Percentiles rank a stretch among this genome's conserved stretches.
Evolutionary conservation across 2,329 filamentous ascomycete species (phyloP).

Genomic region (Phyllosticta citrichinensis): DNA sequence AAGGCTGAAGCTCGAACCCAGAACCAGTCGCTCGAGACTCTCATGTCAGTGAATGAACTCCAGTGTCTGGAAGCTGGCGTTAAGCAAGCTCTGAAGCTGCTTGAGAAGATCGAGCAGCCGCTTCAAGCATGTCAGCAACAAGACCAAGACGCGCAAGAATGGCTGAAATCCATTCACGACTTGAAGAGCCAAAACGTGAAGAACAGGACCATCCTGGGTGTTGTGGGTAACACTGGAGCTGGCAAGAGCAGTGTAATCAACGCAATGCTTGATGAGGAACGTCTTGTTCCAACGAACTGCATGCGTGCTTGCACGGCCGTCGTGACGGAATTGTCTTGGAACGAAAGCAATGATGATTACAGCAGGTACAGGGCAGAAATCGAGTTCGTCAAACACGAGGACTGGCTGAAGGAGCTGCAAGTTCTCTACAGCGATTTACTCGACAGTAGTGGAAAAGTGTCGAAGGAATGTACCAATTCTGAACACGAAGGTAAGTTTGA

Average conservation of each 20-base stretch:
- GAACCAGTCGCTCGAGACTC: constrained; percentile 18
- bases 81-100: constrained; percentile 25
- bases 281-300: constrained; percentile 46
- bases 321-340: constrained; percentile 51
- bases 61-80: constrained; percentile 32
- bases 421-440: constrained; percentile 41
- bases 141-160: constrained; percentile 27
- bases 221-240: constrained; percentile 52
- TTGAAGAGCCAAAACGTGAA: constrained; percentile 30
- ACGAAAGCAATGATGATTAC: constrained; percentile 31
- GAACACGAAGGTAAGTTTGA: not conserved
- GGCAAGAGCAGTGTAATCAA: constrained; percentile 57
- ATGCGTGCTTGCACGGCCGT: constrained; percentile 54
- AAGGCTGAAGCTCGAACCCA: not conserved
- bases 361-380: constrained; percentile 45
- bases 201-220: constrained; percentile 43
- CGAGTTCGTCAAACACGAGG: constrained; percentile 43
- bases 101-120: constrained; percentile 24
- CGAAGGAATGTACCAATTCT: constrained; percentile 20
- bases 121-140: constrained; percentile 18
- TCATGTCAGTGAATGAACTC: constrained; percentile 23
- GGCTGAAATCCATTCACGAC: constrained; percentile 33
- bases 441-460: constrained; percentile 29
- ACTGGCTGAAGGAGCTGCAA: constrained; percentile 45
- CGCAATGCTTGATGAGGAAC: constrained; percentile 51